A percentile compares a stretch with the other conserved stretches of the same genome.
Conservation (phyloP, 805 yeast species). For the Candida broadrunensis region DNA sequence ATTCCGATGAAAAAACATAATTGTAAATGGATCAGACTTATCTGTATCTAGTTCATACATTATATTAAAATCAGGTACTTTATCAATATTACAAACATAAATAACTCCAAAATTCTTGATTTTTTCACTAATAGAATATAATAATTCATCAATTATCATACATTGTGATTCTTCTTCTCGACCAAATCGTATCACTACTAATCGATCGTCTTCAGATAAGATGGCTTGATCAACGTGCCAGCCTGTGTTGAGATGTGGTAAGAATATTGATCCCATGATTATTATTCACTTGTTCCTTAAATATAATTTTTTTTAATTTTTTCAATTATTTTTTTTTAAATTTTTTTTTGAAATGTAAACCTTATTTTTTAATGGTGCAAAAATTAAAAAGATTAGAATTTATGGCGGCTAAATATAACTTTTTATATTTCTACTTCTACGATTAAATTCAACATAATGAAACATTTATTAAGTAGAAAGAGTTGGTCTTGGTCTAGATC, state of each 20-base stretch:
- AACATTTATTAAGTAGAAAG: not conserved
- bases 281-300: not conserved
- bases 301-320: not conserved
- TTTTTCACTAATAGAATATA: slow-evolving; percentile 76
- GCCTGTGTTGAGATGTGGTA: slow-evolving; percentile 78
- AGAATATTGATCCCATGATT: slow-evolving; percentile 75
- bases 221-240: slow-evolving; percentile 99
- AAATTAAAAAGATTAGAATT: too few species aligned
- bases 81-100: slow-evolving; percentile 83
- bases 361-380: not conserved
- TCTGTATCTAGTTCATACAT: slow-evolving; percentile 73
- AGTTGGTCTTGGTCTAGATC: not conserved
- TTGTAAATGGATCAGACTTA: slow-evolving; percentile 68
- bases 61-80: slow-evolving; percentile 83
- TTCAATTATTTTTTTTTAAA: too few species aligned
- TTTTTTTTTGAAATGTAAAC: not conserved
- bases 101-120: slow-evolving; percentile 85
- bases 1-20: slow-evolving; percentile 91
- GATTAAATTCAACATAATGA: too few species aligned
- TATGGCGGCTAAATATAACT: not conserved
- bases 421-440: too few species aligned
- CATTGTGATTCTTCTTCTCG: slow-evolving; percentile 72
- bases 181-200: slow-evolving; percentile 89
- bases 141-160: slow-evolving; percentile 85
- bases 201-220: slow-evolving; percentile 79